These are phyloP conservation scores for Calonectria multiphialidica DNA, from an alignment of 2,329 filamentous ascomycete genomes.

Conservation along the genomic window DNA sequence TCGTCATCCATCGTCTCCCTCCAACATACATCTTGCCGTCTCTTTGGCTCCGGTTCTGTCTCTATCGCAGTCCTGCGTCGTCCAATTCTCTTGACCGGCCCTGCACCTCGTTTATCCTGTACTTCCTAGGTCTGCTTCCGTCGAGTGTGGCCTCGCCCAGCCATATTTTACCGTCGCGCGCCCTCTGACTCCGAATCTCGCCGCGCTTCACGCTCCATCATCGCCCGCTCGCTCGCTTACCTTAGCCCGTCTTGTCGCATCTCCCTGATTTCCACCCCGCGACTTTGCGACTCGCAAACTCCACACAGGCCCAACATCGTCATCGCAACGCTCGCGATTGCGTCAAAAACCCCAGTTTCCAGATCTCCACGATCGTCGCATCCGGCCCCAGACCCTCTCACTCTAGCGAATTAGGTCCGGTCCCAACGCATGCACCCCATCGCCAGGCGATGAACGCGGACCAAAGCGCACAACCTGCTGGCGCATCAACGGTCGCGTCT, in stretches of 20 bases:
- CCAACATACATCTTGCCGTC: slow-evolving; percentile 1
- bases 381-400: slow-evolving; percentile 30
- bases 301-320: slow-evolving; percentile 22
- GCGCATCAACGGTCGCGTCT: slow-evolving; percentile 42
- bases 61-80: slow-evolving; percentile 8
- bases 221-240: slow-evolving; percentile 17
- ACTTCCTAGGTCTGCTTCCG: not conserved
- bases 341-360: slow-evolving; percentile 28
- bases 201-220: slow-evolving; percentile 20
- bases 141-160: not conserved
- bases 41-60: not conserved
- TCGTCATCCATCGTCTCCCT: slow-evolving; percentile 20
- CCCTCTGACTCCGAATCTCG: slow-evolving; percentile 10
- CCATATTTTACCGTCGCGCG: slow-evolving; percentile 4
- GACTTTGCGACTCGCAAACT: slow-evolving; percentile 15
- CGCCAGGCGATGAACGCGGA: slow-evolving; percentile 47
- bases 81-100: slow-evolving; percentile 10
- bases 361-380: slow-evolving; percentile 40
- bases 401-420: slow-evolving; percentile 33
- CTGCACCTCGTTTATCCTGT: slow-evolving; percentile 5
- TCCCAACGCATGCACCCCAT: slow-evolving; percentile 44
- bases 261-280: slow-evolving; percentile 8
- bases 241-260: slow-evolving; percentile 20
- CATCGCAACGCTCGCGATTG: slow-evolving; percentile 31
- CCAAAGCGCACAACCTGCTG: slow-evolving; percentile 36